Percentiles rank a stretch among this genome's conserved stretches.
These are phyloP conservation scores for Phaffomyces opuntiae DNA, from an alignment of 805 yeast genomes.

Conservation along the genomic window DNA sequence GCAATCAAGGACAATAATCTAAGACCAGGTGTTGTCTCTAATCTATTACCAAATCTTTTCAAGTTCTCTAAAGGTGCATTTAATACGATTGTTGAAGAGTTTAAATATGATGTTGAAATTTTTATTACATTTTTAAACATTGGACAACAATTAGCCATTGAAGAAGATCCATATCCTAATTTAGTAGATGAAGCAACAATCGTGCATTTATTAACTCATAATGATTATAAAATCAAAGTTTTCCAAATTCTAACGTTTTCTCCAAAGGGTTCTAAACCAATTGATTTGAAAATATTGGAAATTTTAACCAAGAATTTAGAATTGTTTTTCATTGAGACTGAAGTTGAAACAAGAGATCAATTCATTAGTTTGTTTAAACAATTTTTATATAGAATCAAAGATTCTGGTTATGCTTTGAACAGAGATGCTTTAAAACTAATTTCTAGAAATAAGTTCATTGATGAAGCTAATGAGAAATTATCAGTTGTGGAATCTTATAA, in stretches of 20 bases:
- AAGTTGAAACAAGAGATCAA: slow-evolving; percentile 62
- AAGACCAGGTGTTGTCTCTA: slow-evolving; percentile 42
- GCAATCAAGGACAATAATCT: slow-evolving; percentile 10
- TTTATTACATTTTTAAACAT: slow-evolving; percentile 51
- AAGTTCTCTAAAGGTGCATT: slow-evolving; percentile 40
- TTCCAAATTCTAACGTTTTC: slow-evolving; percentile 57
- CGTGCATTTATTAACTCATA: slow-evolving; percentile 37
- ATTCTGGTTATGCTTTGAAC: slow-evolving; percentile 52
- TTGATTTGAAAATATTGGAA: slow-evolving; percentile 39
- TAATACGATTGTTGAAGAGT: slow-evolving; percentile 28
- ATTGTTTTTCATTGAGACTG: slow-evolving; percentile 53
- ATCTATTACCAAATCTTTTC: slow-evolving; percentile 60
- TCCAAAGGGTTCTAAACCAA: slow-evolving; percentile 51
- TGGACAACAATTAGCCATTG: slow-evolving; percentile 54
- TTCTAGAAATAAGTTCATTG: slow-evolving; percentile 29
- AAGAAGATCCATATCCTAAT: slow-evolving; percentile 41
- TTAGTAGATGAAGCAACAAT: slow-evolving; percentile 29
- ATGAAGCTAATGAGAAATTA: slow-evolving; percentile 29
- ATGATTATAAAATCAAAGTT: slow-evolving; percentile 41
- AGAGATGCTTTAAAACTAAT: slow-evolving; percentile 42
- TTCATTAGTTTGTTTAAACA: slow-evolving; percentile 55
- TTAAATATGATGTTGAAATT: slow-evolving; percentile 28
- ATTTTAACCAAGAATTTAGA: slow-evolving; percentile 39
- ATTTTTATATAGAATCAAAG: slow-evolving; percentile 59
- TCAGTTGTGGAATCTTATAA: slow-evolving; percentile 27